Conservation (phyloP, 106 monocot species). For the Dendrobium catenatum region DNA sequence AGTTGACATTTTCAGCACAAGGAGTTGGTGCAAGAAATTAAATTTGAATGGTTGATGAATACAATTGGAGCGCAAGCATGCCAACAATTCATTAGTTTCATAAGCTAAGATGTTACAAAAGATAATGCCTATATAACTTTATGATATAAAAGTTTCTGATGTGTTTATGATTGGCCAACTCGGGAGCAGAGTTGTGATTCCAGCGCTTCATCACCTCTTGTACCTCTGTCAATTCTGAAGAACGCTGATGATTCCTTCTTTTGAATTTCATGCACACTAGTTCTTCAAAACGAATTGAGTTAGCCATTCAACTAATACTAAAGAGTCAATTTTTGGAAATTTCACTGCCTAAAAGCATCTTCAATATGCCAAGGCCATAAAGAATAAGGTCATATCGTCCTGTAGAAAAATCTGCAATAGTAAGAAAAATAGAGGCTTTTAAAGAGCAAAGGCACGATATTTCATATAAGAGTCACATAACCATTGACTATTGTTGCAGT, state of each 20-base stretch:
- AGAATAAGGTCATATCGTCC: not conserved
- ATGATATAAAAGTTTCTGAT: no score
- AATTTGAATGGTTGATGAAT: not conserved
- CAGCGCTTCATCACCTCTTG: no score
- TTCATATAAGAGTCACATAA: not conserved
- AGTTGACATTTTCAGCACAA: not conserved
- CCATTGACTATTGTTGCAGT: not conserved
- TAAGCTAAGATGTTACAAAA: not conserved
- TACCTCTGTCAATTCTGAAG: no score
- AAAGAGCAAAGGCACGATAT: not conserved
- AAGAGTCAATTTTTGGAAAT: no score
- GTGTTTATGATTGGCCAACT: no score
- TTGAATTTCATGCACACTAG: no score
- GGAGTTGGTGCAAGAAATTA: not conserved
- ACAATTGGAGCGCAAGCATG: not conserved
- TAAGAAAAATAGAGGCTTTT: not conserved
- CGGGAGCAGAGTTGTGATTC: no score
- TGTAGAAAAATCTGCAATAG: not conserved
- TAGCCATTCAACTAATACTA: no score
- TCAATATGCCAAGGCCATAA: not conserved
- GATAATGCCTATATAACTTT: no score
- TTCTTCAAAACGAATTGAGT: no score
- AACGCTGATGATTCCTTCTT: no score
- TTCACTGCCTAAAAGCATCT: not conserved
- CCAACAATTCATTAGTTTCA: not conserved